Evolutionary conservation across 2,329 filamentous ascomycete genomes (phyloP).

Genomic region (Coniochaeta sp.): DNA sequence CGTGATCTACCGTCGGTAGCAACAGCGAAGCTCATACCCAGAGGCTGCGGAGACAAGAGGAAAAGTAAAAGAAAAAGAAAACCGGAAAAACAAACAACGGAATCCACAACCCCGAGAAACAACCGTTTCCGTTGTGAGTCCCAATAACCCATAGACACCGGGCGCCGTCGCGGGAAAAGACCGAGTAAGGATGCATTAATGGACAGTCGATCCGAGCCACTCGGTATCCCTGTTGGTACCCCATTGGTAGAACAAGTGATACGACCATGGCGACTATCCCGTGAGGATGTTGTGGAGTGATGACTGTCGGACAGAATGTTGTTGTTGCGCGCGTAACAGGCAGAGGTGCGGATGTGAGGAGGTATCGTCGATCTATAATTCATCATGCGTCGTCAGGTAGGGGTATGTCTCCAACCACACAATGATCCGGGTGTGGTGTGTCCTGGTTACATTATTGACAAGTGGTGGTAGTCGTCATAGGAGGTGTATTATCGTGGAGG

Average conservation of each 20-base stretch:
- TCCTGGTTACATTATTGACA: not conserved
- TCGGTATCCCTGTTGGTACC: not conserved
- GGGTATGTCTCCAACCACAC: not conserved
- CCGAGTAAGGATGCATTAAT: conserved; percentile 2
- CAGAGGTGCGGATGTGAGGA: not conserved
- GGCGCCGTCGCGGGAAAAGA: conserved; percentile 2
- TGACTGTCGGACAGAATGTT: not conserved
- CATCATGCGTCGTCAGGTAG: conserved; percentile 5
- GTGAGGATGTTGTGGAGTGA: not conserved
- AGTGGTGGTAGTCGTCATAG: not conserved
- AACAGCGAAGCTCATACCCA: not conserved
- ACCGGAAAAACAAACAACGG: not conserved
- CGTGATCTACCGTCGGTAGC: not conserved
- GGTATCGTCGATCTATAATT: conserved; percentile 6
- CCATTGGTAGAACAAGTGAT: not conserved
- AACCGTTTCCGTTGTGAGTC: not conserved
- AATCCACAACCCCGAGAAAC: not conserved
- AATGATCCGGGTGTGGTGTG: not conserved
- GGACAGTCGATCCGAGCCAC: conserved; percentile 1
- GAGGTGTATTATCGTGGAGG: not conserved
- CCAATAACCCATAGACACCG: conserved; percentile 2
- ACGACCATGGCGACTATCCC: conserved; percentile 1
- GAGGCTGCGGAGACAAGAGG: not conserved
- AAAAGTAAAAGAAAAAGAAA: no score
- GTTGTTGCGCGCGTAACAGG: not conserved